Conservation (phyloP, 1,284 basidiomycete species). For the Ceratobasidium sp. region DNA sequence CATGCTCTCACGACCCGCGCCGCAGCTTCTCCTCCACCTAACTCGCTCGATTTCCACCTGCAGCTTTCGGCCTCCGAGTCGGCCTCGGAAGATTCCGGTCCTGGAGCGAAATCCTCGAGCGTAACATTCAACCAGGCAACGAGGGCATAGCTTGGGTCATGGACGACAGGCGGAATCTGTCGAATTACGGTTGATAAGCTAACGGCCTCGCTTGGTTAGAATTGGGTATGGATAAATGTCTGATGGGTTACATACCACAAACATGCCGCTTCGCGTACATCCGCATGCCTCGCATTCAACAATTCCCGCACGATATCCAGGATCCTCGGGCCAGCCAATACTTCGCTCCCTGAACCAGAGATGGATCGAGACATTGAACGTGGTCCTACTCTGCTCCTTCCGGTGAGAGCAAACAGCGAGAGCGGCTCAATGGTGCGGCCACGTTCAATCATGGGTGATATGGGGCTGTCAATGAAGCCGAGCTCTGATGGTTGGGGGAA, state of each 20-base stretch:
- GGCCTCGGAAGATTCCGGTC: not conserved
- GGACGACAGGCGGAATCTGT: not conserved
- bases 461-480: not conserved
- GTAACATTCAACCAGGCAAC: constrained; percentile 29
- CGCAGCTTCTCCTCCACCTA: constrained; percentile 25
- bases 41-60: constrained; percentile 18
- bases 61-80: constrained; percentile 5
- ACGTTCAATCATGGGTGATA: not conserved
- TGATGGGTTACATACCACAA: constrained; percentile 11
- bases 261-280: constrained; percentile 28
- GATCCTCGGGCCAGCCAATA: not conserved
- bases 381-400: not conserved
- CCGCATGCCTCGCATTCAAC: constrained; percentile 14
- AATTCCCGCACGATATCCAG: constrained; percentile 19
- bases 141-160: constrained; percentile 9
- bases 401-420: not conserved
- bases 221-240: not conserved
- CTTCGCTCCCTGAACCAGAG: not conserved
- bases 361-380: not conserved
- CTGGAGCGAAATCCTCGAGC: constrained; percentile 24
- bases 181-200: constrained; percentile 27
- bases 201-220: not conserved
- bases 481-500: not conserved
- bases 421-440: not conserved
- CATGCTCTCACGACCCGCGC: constrained; percentile 15